A percentile compares a stretch with the other conserved stretches of the same genome.
Evolutionary conservation across 2,329 filamentous ascomycete species (phyloP).

Genomic region (Penicillium sp.): DNA sequence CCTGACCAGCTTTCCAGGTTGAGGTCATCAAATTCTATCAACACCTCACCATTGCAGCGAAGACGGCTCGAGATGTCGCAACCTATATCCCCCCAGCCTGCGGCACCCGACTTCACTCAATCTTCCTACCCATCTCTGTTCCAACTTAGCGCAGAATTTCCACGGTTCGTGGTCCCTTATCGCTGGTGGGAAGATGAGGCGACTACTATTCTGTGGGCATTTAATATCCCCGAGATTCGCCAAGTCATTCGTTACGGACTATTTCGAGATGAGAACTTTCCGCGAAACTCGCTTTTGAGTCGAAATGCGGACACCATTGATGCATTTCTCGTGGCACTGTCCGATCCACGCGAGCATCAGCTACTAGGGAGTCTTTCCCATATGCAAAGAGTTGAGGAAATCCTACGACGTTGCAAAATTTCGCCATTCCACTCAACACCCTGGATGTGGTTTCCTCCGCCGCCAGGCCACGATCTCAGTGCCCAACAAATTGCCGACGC

Average conservation of each 20-base stretch:
- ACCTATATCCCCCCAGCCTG: not conserved
- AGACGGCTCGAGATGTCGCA: constrained; percentile 16
- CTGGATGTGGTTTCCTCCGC: constrained; percentile 45
- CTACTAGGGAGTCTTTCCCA: constrained; percentile 38
- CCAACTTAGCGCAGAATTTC: constrained; percentile 34
- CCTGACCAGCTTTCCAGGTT: constrained; percentile 16
- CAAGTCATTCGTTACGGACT: constrained; percentile 44
- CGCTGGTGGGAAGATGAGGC: constrained; percentile 50
- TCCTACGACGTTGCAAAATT: constrained; percentile 39
- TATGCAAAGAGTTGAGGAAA: constrained; percentile 46
- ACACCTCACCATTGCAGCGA: not conserved
- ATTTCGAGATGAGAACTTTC: constrained; percentile 41
- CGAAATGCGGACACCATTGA: constrained; percentile 41
- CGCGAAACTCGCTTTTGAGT: constrained; percentile 39
- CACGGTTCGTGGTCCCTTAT: constrained; percentile 39
- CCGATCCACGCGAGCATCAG: constrained; percentile 33
- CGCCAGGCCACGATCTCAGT: constrained; percentile 25
- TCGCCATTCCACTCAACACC: constrained; percentile 26
- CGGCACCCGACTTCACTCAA: constrained; percentile 19
- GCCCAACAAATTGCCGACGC: constrained; percentile 35
- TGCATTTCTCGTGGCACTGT: constrained; percentile 36
- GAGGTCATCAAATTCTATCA: constrained; percentile 4
- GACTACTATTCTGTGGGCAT: constrained; percentile 43
- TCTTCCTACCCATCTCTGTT: constrained; percentile 39
- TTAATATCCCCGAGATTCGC: constrained; percentile 43